A percentile compares a stretch with the other conserved stretches of the same genome.
These are phyloP conservation scores for Canavalia ensiformis DNA, from an alignment of 306 rosid genomes.

Conservation along the genomic window DNA sequence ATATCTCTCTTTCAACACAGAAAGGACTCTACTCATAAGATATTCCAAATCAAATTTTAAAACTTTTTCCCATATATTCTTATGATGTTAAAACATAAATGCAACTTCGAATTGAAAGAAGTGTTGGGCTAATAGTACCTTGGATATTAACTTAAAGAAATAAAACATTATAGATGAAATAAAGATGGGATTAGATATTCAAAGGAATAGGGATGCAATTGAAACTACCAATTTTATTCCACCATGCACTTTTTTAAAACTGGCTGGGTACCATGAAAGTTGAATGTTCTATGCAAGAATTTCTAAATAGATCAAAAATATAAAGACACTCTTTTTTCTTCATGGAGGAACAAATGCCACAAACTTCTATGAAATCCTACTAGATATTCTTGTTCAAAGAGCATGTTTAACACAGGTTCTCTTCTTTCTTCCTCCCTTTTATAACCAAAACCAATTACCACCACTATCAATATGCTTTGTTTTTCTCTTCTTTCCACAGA, in stretches of 20 bases:
- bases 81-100: no score
- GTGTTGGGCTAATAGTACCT: background rate
- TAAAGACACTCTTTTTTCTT: background rate
- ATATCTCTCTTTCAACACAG: no score
- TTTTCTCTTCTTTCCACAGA: conserved; percentile 27
- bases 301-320: background rate
- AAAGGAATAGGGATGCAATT: background rate
- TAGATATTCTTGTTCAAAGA: background rate
- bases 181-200: background rate
- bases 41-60: no score
- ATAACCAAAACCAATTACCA: background rate
- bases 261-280: background rate
- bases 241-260: background rate
- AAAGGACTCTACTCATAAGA: no score
- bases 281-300: background rate
- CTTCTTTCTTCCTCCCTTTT: background rate
- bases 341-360: conserved; percentile 16
- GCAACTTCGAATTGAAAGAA: no score
- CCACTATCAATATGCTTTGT: background rate
- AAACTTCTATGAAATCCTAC: conserved; percentile 4
- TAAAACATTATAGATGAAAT: conserved; percentile 8
- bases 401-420: conserved; percentile 2
- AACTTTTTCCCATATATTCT: no score
- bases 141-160: conserved; percentile 19
- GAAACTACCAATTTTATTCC: background rate